Conservation (phyloP, 2,329 filamentous ascomycete genomes). For the Fusarium pilosicola region DNA sequence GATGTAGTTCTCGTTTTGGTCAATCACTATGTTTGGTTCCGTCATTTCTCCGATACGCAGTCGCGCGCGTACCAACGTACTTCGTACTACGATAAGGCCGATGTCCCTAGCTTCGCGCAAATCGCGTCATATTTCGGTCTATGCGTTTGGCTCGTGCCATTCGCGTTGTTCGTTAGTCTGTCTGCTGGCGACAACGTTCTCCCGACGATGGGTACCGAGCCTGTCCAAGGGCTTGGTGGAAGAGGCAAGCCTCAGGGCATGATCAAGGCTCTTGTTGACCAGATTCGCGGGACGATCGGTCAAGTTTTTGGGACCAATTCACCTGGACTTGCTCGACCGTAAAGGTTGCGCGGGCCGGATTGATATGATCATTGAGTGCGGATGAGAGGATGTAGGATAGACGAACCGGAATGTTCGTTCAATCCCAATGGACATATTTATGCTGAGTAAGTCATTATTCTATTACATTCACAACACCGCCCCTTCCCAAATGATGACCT, state of each 20-base stretch:
- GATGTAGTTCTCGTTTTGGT: slow-evolving; percentile 78
- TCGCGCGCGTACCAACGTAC: slow-evolving; percentile 66
- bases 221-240: slow-evolving; percentile 56
- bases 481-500: slow-evolving; percentile 51
- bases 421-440: accelerated
- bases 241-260: slow-evolving; percentile 69
- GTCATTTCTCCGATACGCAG: slow-evolving; percentile 80
- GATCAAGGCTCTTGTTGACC: slow-evolving; percentile 73
- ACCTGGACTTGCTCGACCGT: slow-evolving; percentile 40
- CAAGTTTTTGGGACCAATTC: slow-evolving; percentile 51
- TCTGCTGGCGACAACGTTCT: slow-evolving; percentile 95
- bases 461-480: neutral
- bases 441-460: slow-evolving; percentile 21
- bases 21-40: slow-evolving; percentile 97
- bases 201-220: slow-evolving; percentile 84
- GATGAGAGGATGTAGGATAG: neutral
- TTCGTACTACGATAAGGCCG: slow-evolving; percentile 69
- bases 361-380: neutral
- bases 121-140: slow-evolving; percentile 96
- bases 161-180: slow-evolving; percentile 92
- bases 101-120: slow-evolving; percentile 86
- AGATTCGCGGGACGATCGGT: slow-evolving; percentile 62
- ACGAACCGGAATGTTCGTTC: slow-evolving; percentile 1
- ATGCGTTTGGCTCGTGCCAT: slow-evolving; percentile 96
- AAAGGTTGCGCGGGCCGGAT: neutral